Conservation (phyloP, 2,329 filamentous ascomycete species). For the Shiraia bambusicola region DNA sequence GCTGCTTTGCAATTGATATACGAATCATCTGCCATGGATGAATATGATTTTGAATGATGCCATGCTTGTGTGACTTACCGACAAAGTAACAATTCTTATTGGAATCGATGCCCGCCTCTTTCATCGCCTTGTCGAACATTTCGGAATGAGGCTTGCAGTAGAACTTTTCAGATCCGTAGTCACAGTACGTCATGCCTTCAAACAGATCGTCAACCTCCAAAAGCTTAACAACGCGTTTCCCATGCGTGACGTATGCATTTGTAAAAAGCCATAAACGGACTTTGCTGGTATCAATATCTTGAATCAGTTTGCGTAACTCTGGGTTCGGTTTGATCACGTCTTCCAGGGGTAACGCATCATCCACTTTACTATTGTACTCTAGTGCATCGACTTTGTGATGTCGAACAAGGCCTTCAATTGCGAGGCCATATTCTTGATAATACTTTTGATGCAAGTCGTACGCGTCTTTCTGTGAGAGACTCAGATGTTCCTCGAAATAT, state of each 20-base stretch:
- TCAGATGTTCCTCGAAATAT: slow-evolving; percentile 69
- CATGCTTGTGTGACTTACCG: slow-evolving; percentile 57
- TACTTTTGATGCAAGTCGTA: slow-evolving; percentile 84
- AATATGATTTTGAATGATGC: slow-evolving; percentile 7
- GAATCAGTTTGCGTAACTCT: slow-evolving; percentile 71
- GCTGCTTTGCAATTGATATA: slow-evolving; percentile 77
- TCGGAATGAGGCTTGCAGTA: slow-evolving; percentile 82
- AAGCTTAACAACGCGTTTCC: slow-evolving; percentile 75
- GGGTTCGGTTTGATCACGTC: slow-evolving; percentile 77
- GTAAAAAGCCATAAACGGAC: slow-evolving; percentile 93
- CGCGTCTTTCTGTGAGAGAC: slow-evolving; percentile 75
- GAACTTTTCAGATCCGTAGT: slow-evolving; percentile 73
- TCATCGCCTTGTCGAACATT: slow-evolving; percentile 89
- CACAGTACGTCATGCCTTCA: slow-evolving; percentile 92
- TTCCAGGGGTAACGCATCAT: slow-evolving; percentile 89
- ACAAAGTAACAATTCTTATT: slow-evolving; percentile 85
- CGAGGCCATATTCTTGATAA: slow-evolving; percentile 94
- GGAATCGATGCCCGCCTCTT: slow-evolving; percentile 70
- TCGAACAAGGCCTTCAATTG: slow-evolving; percentile 89
- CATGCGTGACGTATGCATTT: slow-evolving; percentile 92
- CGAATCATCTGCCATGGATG: slow-evolving; percentile 71
- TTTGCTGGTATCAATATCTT: slow-evolving; percentile 79
- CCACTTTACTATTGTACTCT: slow-evolving; percentile 91
- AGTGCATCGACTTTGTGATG: slow-evolving; percentile 94
- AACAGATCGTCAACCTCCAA: slow-evolving; percentile 85